Percentiles rank a stretch among this genome's conserved stretches.
phyloP scores from a whole-genome alignment of 352 stramenopile species.

The Phytopythium aichiense region DNA sequence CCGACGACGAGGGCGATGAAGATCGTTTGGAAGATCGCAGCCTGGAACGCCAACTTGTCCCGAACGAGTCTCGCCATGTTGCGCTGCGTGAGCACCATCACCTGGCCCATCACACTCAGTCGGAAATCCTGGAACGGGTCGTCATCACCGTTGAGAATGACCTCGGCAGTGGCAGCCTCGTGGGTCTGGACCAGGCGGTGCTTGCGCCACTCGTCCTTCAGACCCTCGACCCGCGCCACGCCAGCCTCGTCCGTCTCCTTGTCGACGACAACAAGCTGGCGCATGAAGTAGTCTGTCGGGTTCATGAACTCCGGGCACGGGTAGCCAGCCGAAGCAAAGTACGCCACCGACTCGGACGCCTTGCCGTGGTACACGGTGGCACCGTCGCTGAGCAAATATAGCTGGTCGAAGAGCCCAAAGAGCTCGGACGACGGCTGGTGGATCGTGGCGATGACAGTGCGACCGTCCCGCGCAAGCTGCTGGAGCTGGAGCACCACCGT shows the following conservation, averaged over 20 bases:
- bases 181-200: too few relatives aligned
- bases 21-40: too few relatives aligned
- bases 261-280: constrained; percentile 40
- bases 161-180: too few relatives aligned
- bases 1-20: too few relatives aligned
- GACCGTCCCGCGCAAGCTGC: constrained; percentile 29
- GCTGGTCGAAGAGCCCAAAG: constrained; percentile 32
- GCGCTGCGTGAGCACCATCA: too few relatives aligned
- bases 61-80: too few relatives aligned
- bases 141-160: too few relatives aligned
- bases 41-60: too few relatives aligned
- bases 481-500: constrained; percentile 37
- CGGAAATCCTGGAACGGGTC: too few relatives aligned
- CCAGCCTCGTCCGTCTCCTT: constrained; percentile 16
- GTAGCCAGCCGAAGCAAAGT: constrained; percentile 27
- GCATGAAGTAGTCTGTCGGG: constrained; percentile 45
- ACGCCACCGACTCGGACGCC: constrained; percentile 20
- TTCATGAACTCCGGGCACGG: constrained; percentile 40
- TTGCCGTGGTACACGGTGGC: constrained; percentile 30
- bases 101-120: too few relatives aligned
- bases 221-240: too few relatives aligned
- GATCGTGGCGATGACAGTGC: constrained; percentile 86
- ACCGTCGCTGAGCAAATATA: constrained; percentile 36
- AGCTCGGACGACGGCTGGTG: constrained; percentile 72
- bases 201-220: too few relatives aligned